Evolutionary conservation across 805 yeast species (phyloP).

Genomic region (Ogataea minuta): DNA sequence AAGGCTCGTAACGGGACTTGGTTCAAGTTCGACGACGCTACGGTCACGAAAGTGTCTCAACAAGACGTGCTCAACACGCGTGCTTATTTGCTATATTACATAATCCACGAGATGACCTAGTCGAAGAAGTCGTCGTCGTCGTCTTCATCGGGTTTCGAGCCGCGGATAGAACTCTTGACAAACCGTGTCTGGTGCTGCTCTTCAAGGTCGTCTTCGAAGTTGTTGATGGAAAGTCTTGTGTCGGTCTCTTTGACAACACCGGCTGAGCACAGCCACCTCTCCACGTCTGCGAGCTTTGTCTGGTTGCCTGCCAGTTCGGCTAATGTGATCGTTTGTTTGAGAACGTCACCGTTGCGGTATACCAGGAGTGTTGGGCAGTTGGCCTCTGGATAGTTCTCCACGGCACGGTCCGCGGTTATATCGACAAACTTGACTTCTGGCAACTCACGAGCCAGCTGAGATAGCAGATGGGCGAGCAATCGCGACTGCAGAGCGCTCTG

Average conservation of each 20-base stretch:
- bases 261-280: slow-evolving; percentile 62
- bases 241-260: slow-evolving; percentile 69
- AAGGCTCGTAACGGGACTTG: slow-evolving; percentile 75
- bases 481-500: slow-evolving; percentile 72
- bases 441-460: slow-evolving; percentile 60
- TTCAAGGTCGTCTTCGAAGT: slow-evolving; percentile 50
- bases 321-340: slow-evolving; percentile 78
- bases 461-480: slow-evolving; percentile 58
- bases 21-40: slow-evolving; percentile 90
- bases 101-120: slow-evolving; percentile 43
- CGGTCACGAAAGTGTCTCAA: slow-evolving; percentile 62
- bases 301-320: slow-evolving; percentile 82
- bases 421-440: slow-evolving; percentile 88
- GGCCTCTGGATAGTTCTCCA: slow-evolving; percentile 85
- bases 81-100: slow-evolving; percentile 79
- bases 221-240: slow-evolving; percentile 59
- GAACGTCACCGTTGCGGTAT: slow-evolving; percentile 74
- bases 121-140: slow-evolving; percentile 52
- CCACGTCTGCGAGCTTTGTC: slow-evolving; percentile 67
- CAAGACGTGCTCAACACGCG: slow-evolving; percentile 65
- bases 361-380: slow-evolving; percentile 90
- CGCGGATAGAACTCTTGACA: slow-evolving; percentile 55
- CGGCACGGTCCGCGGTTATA: slow-evolving; percentile 86
- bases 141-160: slow-evolving; percentile 33
- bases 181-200: slow-evolving; percentile 54